Conservation (phyloP, 1,139 yeast genomes). For the Blastobotrys ciferrii region DNA sequence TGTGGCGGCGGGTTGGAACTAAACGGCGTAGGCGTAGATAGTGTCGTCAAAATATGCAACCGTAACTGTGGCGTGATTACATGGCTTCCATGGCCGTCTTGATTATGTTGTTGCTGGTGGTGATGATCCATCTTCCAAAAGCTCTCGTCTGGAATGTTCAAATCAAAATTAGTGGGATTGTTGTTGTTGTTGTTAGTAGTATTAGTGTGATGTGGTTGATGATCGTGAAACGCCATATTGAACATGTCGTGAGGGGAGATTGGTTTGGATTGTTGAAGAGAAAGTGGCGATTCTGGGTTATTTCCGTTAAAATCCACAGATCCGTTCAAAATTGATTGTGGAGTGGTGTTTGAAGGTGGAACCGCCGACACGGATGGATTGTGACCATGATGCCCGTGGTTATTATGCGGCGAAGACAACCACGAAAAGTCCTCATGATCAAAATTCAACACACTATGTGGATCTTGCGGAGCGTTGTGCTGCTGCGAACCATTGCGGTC, state of each 20-base stretch:
- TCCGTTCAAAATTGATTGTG: constrained; percentile 21
- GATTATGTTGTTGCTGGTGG: constrained; percentile 2
- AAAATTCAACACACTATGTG: constrained; percentile 12
- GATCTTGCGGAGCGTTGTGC: constrained; percentile 16
- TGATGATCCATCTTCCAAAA: constrained; percentile 11
- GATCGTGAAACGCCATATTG: background rate
- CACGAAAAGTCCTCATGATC: constrained; percentile 24
- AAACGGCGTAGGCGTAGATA: constrained; percentile 62
- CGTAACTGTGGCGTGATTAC: constrained; percentile 66
- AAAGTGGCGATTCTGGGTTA: background rate
- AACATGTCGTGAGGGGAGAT: constrained; percentile 3
- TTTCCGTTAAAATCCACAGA: constrained; percentile 9
- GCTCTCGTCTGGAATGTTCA: constrained; percentile 8
- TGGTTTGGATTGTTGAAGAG: background rate
- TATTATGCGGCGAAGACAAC: constrained; percentile 16
- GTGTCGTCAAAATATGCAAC: constrained; percentile 56
- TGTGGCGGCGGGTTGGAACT: constrained; percentile 45
- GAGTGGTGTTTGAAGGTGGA: constrained; percentile 22
- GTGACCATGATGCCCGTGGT: background rate
- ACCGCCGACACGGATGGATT: background rate
- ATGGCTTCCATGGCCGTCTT: constrained; percentile 18
- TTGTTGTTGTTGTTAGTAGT: constrained; percentile 9
- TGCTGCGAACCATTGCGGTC: constrained; percentile 15
- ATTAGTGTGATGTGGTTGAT: background rate
- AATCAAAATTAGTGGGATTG: background rate